Percentiles rank a stretch among this genome's conserved stretches.
phyloP scores from a whole-genome alignment of 1,284 basidiomycete genomes.

The Naganishia albida region DNA sequence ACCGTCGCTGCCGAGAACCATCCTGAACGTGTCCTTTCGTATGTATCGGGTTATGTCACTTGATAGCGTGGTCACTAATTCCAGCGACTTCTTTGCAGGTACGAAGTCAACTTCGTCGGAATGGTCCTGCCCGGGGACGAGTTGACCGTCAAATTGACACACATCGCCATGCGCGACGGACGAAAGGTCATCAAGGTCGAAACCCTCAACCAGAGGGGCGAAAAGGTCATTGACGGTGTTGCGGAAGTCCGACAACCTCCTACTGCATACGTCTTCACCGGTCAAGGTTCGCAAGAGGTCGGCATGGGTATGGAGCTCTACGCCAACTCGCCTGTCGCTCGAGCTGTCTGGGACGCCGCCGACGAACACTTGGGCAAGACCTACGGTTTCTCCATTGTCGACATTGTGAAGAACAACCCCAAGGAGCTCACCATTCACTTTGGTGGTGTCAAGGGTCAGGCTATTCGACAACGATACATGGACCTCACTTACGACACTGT shows the following conservation, averaged over 20 bases:
- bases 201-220: slow-evolving; percentile 79
- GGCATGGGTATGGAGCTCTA: slow-evolving; percentile 99
- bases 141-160: slow-evolving; percentile 82
- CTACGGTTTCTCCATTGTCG: slow-evolving; percentile 94
- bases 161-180: slow-evolving; percentile 86
- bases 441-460: slow-evolving; percentile 97
- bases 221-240: slow-evolving; percentile 88
- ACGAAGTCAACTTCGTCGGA: slow-evolving; percentile 89
- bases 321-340: slow-evolving; percentile 85
- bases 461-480: slow-evolving; percentile 97
- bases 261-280: slow-evolving; percentile 97
- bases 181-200: slow-evolving; percentile 90
- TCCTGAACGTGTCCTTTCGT: slow-evolving; percentile 84
- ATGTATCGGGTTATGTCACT: slow-evolving; percentile 49
- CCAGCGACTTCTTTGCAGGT: slow-evolving; percentile 58
- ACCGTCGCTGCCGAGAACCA: slow-evolving; percentile 89
- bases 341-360: slow-evolving; percentile 94
- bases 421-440: slow-evolving; percentile 98
- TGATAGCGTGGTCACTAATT: neutral
- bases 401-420: slow-evolving; percentile 96
- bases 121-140: slow-evolving; percentile 96
- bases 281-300: slow-evolving; percentile 96
- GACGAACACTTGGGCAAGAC: slow-evolving; percentile 89
- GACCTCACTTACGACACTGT: slow-evolving; percentile 97
- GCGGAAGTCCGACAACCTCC: slow-evolving; percentile 90